Percentiles rank a stretch among this genome's conserved stretches.
These are phyloP conservation scores for Penicillium waksmanii DNA, from an alignment of 495 filamentous ascomycete genomes.

Conservation along the genomic window DNA sequence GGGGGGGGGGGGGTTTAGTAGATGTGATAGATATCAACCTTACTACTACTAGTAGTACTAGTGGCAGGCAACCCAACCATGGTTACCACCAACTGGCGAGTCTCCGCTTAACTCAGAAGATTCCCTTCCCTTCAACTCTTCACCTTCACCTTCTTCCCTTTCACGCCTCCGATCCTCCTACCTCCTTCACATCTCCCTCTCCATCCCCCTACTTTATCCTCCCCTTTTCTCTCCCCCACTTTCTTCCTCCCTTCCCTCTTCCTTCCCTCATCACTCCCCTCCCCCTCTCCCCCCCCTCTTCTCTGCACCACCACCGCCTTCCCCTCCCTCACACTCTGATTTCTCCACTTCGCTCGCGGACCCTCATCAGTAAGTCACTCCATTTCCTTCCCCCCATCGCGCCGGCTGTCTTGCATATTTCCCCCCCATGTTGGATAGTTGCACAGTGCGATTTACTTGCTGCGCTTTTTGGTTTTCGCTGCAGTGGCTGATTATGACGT, in stretches of 20 bases:
- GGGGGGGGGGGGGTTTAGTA: neutral
- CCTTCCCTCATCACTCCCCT: conserved; percentile 20
- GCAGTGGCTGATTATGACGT: conserved; percentile 16
- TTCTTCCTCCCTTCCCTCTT: conserved; percentile 25
- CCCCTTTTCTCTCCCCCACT: conserved; percentile 25
- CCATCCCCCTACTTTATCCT: conserved; percentile 16
- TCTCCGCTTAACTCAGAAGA: conserved; percentile 28
- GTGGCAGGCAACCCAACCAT: too few species aligned
- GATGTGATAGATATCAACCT: neutral
- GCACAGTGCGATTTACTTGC: conserved; percentile 1
- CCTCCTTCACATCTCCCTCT: conserved; percentile 21
- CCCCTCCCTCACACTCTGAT: conserved; percentile 25
- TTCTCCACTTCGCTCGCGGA: conserved; percentile 33
- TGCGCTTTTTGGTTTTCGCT: conserved; percentile 9
- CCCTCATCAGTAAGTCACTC: conserved; percentile 27
- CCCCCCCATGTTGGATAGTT: neutral
- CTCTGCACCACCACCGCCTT: conserved; percentile 5
- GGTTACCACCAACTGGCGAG: too few species aligned
- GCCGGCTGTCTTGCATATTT: neutral
- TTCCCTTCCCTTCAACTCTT: conserved; percentile 31
- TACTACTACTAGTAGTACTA: too few species aligned
- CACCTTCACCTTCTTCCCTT: conserved; percentile 28
- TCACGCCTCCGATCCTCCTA: conserved; percentile 22
- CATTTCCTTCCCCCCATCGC: conserved; percentile 3
- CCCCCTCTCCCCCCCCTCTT: conserved; percentile 18